These are phyloP conservation scores for Cucumis hystrix DNA, from an alignment of 306 rosid species.

Conservation along the genomic window DNA sequence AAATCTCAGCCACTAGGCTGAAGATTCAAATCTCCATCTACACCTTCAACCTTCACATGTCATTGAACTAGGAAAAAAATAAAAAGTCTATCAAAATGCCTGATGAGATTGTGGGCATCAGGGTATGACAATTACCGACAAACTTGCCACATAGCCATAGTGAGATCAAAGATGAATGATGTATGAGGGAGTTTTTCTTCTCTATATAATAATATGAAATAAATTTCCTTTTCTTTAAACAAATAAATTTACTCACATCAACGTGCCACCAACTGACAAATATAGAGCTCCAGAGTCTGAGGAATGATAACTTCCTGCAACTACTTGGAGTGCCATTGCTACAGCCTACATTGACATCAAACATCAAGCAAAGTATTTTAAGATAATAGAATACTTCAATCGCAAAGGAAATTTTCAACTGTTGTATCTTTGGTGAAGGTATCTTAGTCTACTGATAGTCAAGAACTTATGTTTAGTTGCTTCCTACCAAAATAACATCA, in stretches of 20 bases:
- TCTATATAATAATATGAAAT: background rate
- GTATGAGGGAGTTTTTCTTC: background rate
- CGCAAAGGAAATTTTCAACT: no score
- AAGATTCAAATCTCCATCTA: no score
- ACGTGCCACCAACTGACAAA: constrained; percentile 85
- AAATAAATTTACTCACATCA: constrained; percentile 51
- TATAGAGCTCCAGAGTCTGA: constrained; percentile 39
- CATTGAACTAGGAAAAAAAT: no score
- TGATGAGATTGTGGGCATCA: background rate
- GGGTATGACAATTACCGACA: background rate
- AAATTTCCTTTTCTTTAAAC: constrained; percentile 17
- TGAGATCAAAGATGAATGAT: background rate
- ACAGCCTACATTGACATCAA: constrained; percentile 36
- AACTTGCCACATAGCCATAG: background rate
- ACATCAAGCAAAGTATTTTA: background rate
- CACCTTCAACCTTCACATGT: no score
- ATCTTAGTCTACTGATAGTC: no score
- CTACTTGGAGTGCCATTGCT: constrained; percentile 63
- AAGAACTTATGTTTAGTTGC: no score
- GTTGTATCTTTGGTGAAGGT: no score
- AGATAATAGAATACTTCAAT: background rate
- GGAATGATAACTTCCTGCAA: constrained; percentile 45
- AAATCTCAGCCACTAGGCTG: no score
- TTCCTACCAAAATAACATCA: no score
- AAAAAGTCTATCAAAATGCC: background rate